Evolutionary conservation across 2,329 filamentous ascomycete species (phyloP), one percentile per base, ranked within the genome.

Genomic region (Colletotrichum lini): DNA sequence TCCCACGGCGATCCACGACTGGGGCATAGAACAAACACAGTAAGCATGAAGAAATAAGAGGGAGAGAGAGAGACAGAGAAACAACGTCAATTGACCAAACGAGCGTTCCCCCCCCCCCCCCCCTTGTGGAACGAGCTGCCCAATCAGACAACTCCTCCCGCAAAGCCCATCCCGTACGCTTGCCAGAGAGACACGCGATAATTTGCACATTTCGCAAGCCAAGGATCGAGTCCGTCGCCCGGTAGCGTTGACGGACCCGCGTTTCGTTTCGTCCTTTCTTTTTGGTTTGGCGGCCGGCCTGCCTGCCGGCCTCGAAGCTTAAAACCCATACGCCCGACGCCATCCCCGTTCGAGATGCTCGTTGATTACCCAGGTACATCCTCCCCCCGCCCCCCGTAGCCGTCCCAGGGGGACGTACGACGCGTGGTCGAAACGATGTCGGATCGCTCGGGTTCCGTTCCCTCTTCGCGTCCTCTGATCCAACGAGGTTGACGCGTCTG

Each of bases 141-240:
- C 57, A 38, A 47, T 4, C n/a, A 35, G 40, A 9, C 57, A 16
- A 4, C 10, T 13, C 30, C 15, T 38, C 38, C 21, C 9, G 6
- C 44, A 45, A 21, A 13, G 30, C 12, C 38, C 18, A 35, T 13
- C 3, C 30, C 18, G n/a, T 30, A 18, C 30, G 9, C 9, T 40
- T 35, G 6, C 26, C 30, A 12, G 16, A 7, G 7, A 3, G 12
- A 53, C 10, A 12, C 26, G 35, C 50, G 10, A 35, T 47, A 21
- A 60, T 49, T n/a, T 47, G 12, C 42, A 47, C 42, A 60, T 47
- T 21, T n/a, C 4, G 4, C 30, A 15, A 23, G 8, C 8, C 18
- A 16, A 49, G 18, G 57, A 38, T 35, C 57, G 23, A 47, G 57
- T 47, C 53, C 53, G 53, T 42, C 57, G 42, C 57, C 42, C 23